Evolutionary conservation across 495 filamentous ascomycete species (phyloP), one percentile per base, ranked within the genome.

Genomic region (Cladorrhinum samala): DNA sequence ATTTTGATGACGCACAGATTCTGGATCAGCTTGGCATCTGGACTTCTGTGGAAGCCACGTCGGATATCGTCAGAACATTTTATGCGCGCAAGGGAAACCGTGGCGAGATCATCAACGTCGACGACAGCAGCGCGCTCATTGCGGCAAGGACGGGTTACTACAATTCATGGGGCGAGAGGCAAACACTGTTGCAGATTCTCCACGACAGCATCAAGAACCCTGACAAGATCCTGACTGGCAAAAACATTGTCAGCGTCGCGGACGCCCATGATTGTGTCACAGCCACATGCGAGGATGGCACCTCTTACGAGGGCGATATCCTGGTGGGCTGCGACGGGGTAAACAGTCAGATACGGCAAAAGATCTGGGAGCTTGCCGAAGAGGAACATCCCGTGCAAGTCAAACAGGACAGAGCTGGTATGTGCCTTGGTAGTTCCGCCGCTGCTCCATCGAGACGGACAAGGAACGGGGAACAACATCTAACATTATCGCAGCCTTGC

Each of bases 241-340:
- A 59, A 21, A 52, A 48, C 1, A 27, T 63, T 9, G 42, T 50
- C 30, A 50, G 49, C 14, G 53, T 63, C 33, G 24, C 20, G 25
- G 43, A 59, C 24, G 27, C 21, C n/a, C 21, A 16, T n/a, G 19
- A 57, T 27, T 48, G 43, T 5, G 57, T 55, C 3, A 59, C 47
- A 11, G 60, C 41, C 2, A 46, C 44, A 3, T 63, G 60, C 36
- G 48, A 33, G 1, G 72, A 78, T 54, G 76, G 77, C 0, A 59
- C 58, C 9, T 40, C 62, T 0, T 72, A 64, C 46, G 39, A 42
- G 11, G 78, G 77, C 0, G 66, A 73, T 46, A 40, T 79, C 21
- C 60, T 83, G 7, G 56, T 79, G 5, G 79, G 77, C 0, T 71
- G 68, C 13, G 60, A 63, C 39, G 75, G 79, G 0, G 68, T 78